Evolutionary conservation across 2,329 filamentous ascomycete genomes (phyloP).

Genomic region (Alternaria tenuissima): DNA sequence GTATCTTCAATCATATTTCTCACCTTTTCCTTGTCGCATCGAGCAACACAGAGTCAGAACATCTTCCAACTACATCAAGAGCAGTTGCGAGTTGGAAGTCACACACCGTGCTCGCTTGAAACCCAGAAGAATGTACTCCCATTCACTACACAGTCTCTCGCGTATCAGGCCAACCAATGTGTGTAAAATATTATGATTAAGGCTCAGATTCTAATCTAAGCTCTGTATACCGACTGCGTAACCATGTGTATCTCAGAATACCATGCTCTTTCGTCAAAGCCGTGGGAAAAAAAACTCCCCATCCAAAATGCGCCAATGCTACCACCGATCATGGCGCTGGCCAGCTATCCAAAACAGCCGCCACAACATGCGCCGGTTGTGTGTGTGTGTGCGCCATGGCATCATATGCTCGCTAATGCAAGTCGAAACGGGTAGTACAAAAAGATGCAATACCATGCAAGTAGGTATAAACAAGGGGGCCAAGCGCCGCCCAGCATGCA

Average conservation of each 20-base stretch:
- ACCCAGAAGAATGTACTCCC: background rate
- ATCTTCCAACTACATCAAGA: background rate
- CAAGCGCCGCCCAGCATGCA: slow-evolving; percentile 2
- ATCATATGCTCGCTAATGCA: slow-evolving; percentile 8
- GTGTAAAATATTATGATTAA: slow-evolving; percentile 13
- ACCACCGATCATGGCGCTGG: background rate
- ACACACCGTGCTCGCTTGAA: background rate
- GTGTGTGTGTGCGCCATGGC: background rate
- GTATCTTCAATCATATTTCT: background rate
- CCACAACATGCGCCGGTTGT: background rate
- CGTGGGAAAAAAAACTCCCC: too few species aligned
- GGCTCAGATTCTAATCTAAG: background rate
- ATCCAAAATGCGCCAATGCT: background rate
- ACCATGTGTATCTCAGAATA: slow-evolving; percentile 1
- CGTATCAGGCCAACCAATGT: background rate
- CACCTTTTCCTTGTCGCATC: background rate
- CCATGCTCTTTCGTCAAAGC: slow-evolving; percentile 1
- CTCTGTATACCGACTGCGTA: background rate
- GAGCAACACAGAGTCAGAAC: background rate
- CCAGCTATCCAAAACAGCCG: background rate
- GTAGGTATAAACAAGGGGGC: background rate
- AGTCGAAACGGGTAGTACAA: background rate
- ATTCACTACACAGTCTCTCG: background rate
- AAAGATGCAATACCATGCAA: slow-evolving; percentile 1
- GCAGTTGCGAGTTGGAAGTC: background rate